Percentiles rank a stretch among this genome's conserved stretches.
phyloP scores from a whole-genome alignment of 2,329 filamentous ascomycete species.

The Xylariaceae sp. region DNA sequence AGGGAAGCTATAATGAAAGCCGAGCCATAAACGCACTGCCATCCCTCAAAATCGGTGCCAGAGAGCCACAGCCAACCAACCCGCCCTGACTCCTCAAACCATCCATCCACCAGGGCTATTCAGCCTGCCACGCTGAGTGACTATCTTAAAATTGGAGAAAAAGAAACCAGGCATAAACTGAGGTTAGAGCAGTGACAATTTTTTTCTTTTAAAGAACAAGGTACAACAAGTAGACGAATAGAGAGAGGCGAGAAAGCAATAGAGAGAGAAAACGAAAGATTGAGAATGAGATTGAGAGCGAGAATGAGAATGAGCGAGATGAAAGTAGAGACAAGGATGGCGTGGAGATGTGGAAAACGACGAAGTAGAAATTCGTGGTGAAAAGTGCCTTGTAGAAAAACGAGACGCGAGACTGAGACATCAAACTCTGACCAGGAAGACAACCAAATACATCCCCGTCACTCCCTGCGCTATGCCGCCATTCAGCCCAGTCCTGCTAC shows the following conservation, averaged over 20 bases:
- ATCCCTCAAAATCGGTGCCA: conserved; percentile 21
- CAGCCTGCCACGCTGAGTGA: conserved; percentile 19
- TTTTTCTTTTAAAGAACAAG: conserved; percentile 9
- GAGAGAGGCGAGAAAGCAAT: conserved; percentile 12
- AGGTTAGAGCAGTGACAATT: conserved; percentile 8
- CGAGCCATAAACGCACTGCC: conserved; percentile 20
- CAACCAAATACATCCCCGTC: conserved; percentile 34
- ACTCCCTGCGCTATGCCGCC: conserved; percentile 36
- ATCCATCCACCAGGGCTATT: conserved; percentile 16
- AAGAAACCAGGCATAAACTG: conserved; percentile 10
- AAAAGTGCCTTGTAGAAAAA: conserved; percentile 24
- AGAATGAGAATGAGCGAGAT: conserved; percentile 13
- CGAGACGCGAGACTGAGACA: conserved; percentile 26
- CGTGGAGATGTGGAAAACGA: conserved; percentile 5
- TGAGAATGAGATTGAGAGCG: conserved; percentile 14
- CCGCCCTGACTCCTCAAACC: conserved; percentile 23
- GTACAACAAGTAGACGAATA: conserved; percentile 17
- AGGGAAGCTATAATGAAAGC: conserved; percentile 14
- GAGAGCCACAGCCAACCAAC: conserved; percentile 20
- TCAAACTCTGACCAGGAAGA: conserved; percentile 27
- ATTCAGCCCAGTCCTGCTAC: conserved; percentile 29
- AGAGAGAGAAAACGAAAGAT: conserved; percentile 14
- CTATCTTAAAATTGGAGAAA: conserved; percentile 15
- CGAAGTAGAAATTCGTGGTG: conserved; percentile 11
- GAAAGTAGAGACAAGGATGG: conserved; percentile 1